phyloP scores from a whole-genome alignment of 108 stramenopile species.

The Craspedostauros australis region DNA sequence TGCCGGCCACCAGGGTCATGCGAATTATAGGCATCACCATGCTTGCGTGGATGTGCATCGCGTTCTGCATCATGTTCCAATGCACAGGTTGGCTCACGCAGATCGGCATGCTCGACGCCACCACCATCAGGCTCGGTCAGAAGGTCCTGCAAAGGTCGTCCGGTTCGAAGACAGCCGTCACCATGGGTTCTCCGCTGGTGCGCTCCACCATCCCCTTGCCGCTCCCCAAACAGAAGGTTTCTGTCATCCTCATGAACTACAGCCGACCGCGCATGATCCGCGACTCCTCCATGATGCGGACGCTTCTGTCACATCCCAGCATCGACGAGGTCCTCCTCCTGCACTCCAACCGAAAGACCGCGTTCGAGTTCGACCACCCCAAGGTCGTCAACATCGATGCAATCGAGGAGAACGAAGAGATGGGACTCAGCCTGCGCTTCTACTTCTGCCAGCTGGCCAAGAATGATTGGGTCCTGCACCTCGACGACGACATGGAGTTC shows the following conservation, averaged over 20 bases:
- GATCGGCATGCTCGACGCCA: too few relatives aligned
- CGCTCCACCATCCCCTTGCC: constrained; percentile 11
- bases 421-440: constrained; percentile 31
- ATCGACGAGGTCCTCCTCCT: constrained; percentile 31
- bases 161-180: neutral
- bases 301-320: constrained; percentile 16
- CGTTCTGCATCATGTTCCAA: too few relatives aligned
- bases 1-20: too few relatives aligned
- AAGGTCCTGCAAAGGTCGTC: neutral
- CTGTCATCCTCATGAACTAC: constrained; percentile 36
- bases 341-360: constrained; percentile 29
- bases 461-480: constrained; percentile 27
- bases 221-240: constrained; percentile 16
- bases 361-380: constrained; percentile 24
- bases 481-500: constrained; percentile 41
- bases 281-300: constrained; percentile 19
- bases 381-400: constrained; percentile 38
- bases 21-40: too few relatives aligned
- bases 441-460: constrained; percentile 28
- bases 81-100: too few relatives aligned
- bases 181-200: neutral
- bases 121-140: too few relatives aligned
- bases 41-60: too few relatives aligned
- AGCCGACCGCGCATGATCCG: constrained; percentile 33
- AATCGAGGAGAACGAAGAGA: constrained; percentile 22